Base-by-base conservation (phyloP, 2,329 filamentous ascomycete species). In the Aspergillus unguis region DNA sequence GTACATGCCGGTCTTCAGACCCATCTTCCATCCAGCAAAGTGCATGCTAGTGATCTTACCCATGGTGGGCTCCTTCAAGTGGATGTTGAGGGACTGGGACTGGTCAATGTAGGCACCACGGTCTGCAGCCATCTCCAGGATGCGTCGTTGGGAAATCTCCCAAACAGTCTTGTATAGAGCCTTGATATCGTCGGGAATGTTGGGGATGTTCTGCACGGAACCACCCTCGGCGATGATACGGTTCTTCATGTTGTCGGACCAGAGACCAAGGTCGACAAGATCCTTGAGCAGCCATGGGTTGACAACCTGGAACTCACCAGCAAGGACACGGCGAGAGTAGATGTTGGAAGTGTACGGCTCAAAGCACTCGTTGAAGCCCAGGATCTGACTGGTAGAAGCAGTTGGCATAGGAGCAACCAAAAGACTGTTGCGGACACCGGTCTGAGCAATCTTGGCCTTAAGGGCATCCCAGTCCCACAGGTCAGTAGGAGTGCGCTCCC, bases 201-300 rank as follows among this genome's bases (percentile, higher is more conserved):
- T 97, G 69, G 92, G 89, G 58, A 99, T 92, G 75, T 94, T 92
- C 75, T 97, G 94, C 51, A 99, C 88, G 23, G 92, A 97, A 61
- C 94, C 94, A 62, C 90, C 90, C 58, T 96, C 92, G 53, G 94
- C 88, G 67, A 99, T 99, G 81, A 99, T 99, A 65, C 94, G 91
- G 81, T 99, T 99, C 86, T 99, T 99, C 94, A 99, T 99, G 78
- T 91, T 90, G 76, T 99, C 92, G 44, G 92, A 96, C 94, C 94
- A 99, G 41, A 99, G 82, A 56, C 94, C 94, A 79, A 96, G 89
- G 69, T 99, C 94, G 62, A 99, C 94, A 29, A 99, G 85, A 67
- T 99, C 94, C 81, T 96, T 96, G 56, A 99, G 85, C 58, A 99
- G 78, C 94, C 94, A 99, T 48, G 94, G 94, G 80, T 99, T 99